Evolutionary conservation across 805 yeast genomes (phyloP).

Genomic region (Blastobotrys americana): DNA sequence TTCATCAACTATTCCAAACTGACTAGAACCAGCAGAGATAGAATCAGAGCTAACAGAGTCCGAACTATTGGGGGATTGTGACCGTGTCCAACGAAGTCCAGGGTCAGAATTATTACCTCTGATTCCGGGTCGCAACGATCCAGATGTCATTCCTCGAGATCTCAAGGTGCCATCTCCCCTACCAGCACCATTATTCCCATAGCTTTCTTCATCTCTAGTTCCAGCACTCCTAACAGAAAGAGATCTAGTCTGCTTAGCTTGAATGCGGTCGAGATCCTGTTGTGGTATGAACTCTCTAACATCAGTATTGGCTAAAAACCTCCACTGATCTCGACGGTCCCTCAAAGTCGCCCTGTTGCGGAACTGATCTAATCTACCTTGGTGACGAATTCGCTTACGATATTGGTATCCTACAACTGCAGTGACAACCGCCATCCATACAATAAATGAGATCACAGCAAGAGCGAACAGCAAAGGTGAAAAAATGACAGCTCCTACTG

Average conservation of each 20-base stretch:
- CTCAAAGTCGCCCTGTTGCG: not conserved
- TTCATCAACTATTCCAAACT: no score
- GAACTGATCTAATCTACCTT: constrained; percentile 1
- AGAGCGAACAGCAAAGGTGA: constrained; percentile 14
- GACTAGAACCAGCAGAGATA: no score
- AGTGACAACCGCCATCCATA: constrained; percentile 9
- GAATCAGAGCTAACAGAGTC: no score
- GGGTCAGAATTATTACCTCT: no score
- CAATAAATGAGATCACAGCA: constrained; percentile 5
- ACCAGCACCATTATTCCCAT: no score
- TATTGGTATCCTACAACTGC: constrained; percentile 12
- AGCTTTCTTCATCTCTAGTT: no score
- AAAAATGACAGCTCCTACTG: constrained; percentile 10
- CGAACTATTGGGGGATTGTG: no score
- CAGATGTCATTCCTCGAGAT: no score
- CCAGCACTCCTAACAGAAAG: no score
- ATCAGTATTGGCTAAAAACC: constrained; percentile 2
- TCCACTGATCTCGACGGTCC: constrained; percentile 6
- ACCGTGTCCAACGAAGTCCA: no score
- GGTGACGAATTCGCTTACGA: constrained; percentile 3
- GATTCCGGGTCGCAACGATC: no score
- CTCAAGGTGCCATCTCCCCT: no score
- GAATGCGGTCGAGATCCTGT: constrained; percentile 1
- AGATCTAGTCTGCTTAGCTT: not conserved
- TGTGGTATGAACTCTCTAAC: constrained; percentile 2